Evolutionary conservation across 495 filamentous ascomycete genomes (phyloP), one percentile per base, ranked within the genome.

Genomic region (Cenococcum geophilum): DNA sequence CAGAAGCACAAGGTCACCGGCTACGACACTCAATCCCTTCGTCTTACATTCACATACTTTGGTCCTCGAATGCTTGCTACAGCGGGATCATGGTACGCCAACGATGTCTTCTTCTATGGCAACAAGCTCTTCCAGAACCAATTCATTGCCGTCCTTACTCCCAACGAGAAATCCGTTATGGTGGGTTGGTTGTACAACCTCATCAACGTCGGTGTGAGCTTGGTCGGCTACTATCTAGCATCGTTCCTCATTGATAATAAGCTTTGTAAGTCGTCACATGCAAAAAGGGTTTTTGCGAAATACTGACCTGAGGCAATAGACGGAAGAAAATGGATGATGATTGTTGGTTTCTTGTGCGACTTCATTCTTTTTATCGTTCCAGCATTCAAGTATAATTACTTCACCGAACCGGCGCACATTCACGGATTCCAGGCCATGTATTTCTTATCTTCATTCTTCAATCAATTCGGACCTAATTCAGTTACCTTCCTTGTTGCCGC

Each of bases 41-140:
- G 79, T 48, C 68, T 89, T 59, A 89, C 88, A 18, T 82, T 89
- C 77, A 80, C 77, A 32, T 82, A 89, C 79, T 96, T 95, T 56
- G 88, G 89, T 48, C 83, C 84, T 50, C 89, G 91, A 52, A 74
- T 95, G 32, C 70, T 96, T n/a, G 91, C 89, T 18, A 95, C 91
- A 27, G 83, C 89, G 27, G 86, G 86, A 52, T 81, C 81, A 16
- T 96, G 91, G 91, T 96, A 88, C 72, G 85, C 82, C 76, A 96
- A 95, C 72, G 91, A 95, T 73, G 83, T 96, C 20, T 95, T 96
- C 82, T 96, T 96, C 78, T 96, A 96, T 75, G 91, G 91, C 65
- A 96, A 95, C 86, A 95, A 95, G 82, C 85, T 96, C 40, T 96
- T 96, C 80, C 90, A 95, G 75, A 80, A 79, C 64, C 82, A 91